Percentiles rank a stretch among this genome's conserved stretches.
These are phyloP conservation scores for Xylariaceae sp. DNA, from an alignment of 2,329 filamentous ascomycete species.

Conservation along the genomic window DNA sequence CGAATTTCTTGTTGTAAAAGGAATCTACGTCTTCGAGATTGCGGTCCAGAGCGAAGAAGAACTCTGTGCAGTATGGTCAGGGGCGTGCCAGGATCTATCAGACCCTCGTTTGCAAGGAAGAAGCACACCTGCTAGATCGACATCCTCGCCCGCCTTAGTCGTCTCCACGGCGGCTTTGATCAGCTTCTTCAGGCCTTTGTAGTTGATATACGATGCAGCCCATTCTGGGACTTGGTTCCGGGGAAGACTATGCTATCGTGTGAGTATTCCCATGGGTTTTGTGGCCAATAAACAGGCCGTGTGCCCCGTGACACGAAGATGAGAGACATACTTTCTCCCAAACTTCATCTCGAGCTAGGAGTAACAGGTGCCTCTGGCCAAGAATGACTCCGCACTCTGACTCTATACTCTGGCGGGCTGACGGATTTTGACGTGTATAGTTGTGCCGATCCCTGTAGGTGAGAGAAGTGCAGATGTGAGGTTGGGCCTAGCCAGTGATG, in stretches of 20 bases:
- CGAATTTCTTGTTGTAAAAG: slow-evolving; percentile 95
- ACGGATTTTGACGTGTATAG: too few species aligned
- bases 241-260: slow-evolving; percentile 52
- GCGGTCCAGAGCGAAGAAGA: slow-evolving; percentile 94
- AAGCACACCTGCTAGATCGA: slow-evolving; percentile 84
- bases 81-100: slow-evolving; percentile 31
- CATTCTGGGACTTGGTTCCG: slow-evolving; percentile 85
- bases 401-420: too few species aligned
- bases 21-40: slow-evolving; percentile 95
- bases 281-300: not conserved
- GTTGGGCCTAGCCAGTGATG: too few species aligned
- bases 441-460: too few species aligned
- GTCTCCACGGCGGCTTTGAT: slow-evolving; percentile 75
- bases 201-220: slow-evolving; percentile 81
- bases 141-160: slow-evolving; percentile 64
- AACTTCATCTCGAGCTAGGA: slow-evolving; percentile 50
- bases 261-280: slow-evolving; percentile 15
- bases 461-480: too few species aligned
- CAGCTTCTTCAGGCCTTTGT: slow-evolving; percentile 90
- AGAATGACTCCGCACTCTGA: too few species aligned
- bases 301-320: not conserved
- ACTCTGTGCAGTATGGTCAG: slow-evolving; percentile 60
- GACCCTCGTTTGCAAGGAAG: slow-evolving; percentile 29
- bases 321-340: slow-evolving; percentile 51
- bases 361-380: too few species aligned